These are phyloP conservation scores for Fusarium chaquense DNA, from an alignment of 2,329 filamentous ascomycete species.

Conservation along the genomic window DNA sequence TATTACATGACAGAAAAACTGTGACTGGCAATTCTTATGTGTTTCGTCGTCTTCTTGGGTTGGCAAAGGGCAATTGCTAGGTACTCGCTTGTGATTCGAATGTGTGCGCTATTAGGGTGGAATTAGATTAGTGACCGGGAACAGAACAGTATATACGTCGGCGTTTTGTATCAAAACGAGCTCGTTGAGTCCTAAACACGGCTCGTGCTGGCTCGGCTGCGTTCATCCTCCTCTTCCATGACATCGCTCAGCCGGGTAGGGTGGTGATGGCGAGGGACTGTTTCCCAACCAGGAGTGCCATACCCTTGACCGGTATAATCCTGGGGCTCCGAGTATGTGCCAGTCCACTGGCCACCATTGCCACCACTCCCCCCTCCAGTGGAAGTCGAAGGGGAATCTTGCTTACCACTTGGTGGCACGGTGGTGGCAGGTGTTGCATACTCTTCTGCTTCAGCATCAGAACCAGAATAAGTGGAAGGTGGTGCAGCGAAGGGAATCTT, in stretches of 20 bases:
- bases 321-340: constrained; percentile 57
- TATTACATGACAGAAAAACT: constrained; percentile 31
- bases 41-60: constrained; percentile 6
- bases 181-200: constrained; percentile 53
- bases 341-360: constrained; percentile 56
- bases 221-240: constrained; percentile 85
- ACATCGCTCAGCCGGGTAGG: constrained; percentile 91
- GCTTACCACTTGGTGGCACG: constrained; percentile 53
- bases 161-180: constrained; percentile 16
- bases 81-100: constrained; percentile 15
- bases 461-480: constrained; percentile 59
- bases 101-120: constrained; percentile 18
- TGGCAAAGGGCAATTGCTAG: constrained; percentile 9
- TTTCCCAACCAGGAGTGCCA: constrained; percentile 78
- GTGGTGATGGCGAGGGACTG: constrained; percentile 83
- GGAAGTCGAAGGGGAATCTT: constrained; percentile 50
- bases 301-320: constrained; percentile 78
- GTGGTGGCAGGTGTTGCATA: constrained; percentile 66
- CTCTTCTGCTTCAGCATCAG: constrained; percentile 67
- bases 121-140: constrained; percentile 30
- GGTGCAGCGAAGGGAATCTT: constrained; percentile 66
- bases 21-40: constrained; percentile 18
- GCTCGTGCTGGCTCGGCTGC: constrained; percentile 78
- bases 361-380: constrained; percentile 56
- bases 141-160: constrained; percentile 34